Percentiles rank a stretch among this genome's conserved stretches.
phyloP scores from a whole-genome alignment of 139 green algal species.

The Chlorella sorokiniana region DNA sequence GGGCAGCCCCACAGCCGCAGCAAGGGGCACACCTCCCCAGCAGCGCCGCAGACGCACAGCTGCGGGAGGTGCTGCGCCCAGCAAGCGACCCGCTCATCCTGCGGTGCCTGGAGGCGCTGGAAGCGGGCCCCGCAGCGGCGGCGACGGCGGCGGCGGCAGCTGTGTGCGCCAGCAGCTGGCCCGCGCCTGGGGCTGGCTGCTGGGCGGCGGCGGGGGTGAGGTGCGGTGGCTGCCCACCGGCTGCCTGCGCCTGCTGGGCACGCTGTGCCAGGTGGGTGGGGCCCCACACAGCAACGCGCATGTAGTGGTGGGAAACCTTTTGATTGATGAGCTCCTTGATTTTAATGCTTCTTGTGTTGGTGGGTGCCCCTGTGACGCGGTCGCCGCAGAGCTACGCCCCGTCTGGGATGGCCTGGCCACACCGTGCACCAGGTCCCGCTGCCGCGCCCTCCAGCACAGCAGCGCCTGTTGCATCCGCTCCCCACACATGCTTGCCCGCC shows the following conservation, averaged over 20 bases:
- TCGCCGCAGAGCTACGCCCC: too few relatives aligned
- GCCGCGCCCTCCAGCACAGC: too few relatives aligned
- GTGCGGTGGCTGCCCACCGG: slow-evolving; percentile 72
- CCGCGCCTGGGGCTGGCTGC: slow-evolving; percentile 4
- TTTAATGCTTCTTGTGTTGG: background rate
- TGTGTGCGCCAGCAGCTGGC: background rate
- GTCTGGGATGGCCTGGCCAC: too few relatives aligned
- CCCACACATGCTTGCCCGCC: too few relatives aligned
- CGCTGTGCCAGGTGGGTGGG: slow-evolving; percentile 53
- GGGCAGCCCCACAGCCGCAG: too few relatives aligned
- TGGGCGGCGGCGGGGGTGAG: slow-evolving; percentile 11
- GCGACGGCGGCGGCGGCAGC: slow-evolving; percentile 7
- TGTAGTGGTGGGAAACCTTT: background rate
- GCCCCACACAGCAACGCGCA: background rate
- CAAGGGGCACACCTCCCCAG: background rate
- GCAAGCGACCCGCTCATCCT: slow-evolving; percentile 63
- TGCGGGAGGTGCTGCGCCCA: slow-evolving; percentile 56
- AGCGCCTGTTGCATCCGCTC: too few relatives aligned
- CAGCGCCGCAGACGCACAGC: background rate
- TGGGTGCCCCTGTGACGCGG: background rate
- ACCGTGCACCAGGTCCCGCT: too few relatives aligned
- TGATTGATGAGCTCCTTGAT: background rate
- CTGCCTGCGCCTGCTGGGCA: slow-evolving; percentile 70
- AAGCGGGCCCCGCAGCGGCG: background rate
- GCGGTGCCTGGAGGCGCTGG: slow-evolving; percentile 40